Evolutionary conservation across 768 basidiomycete species (phyloP), one percentile per base, ranked within the genome.

Genomic region (Vararia minispora): DNA sequence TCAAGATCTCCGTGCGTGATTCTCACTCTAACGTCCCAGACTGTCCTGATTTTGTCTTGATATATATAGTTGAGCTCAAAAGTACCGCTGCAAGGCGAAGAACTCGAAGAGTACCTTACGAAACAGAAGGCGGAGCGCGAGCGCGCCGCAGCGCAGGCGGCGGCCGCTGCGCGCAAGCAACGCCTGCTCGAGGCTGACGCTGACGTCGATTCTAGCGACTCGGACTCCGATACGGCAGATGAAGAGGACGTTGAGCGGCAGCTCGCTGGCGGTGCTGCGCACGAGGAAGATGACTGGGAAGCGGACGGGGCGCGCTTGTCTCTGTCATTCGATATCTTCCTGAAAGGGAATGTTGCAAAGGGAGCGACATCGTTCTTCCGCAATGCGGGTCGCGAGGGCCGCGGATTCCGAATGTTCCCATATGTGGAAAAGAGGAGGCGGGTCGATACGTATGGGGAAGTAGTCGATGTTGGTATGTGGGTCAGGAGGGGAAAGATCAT

Each of bases 391-490:
- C 66, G 69, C 8, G 79, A 83, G 47, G 63, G 71, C 12, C 86
- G 84, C 46, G 68, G 95, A 37, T 98, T 86, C 58, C 71, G 94
- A 46, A 97, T 97, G 91, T 98, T 97, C 62, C 95, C 95, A 0
- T 91, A 89, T 47, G 76, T 94, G 21, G 94, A 98, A 61, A 82
- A 87, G 60, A 87, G 83, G 53, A 66, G 89, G 47, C 72, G 85
- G 47, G 86, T 98, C 16, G 95, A 99, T 54, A 87, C 86, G 48
- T 99, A 88, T 55, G 95, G 95, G 7, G 95, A 99, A 65, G 83
- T 79, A 8, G 67, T 98, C 36, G 95, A 98, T 57, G 83, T 98
- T 5, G 90, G 84, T 3, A 83, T 89, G 74, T 99, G 95, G 95
- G 57, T 98, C 42, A 69, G 89, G 44, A 87, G 88, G 53, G 87